Evolutionary conservation across 2,329 filamentous ascomycete genomes (phyloP), one percentile per base, ranked within the genome.

Genomic region (Trichoderma aggressivum): DNA sequence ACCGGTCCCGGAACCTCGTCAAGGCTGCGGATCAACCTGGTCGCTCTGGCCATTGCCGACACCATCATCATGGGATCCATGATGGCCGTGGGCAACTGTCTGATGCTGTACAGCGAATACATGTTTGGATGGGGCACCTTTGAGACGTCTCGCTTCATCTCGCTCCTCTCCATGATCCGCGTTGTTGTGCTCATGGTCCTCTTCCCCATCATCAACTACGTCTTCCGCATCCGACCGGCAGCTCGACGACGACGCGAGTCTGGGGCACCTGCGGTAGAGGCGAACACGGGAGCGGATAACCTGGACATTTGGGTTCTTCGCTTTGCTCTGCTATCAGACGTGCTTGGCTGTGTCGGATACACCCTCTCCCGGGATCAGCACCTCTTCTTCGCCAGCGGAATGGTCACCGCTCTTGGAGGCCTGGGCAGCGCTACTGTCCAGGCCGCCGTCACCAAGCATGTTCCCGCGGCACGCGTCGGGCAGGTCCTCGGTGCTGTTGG

Each of bases 401-500:
- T 93, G 58, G 76, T 94, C 21, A 91, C 93, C 1, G 87, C 93
- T 0, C 82, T 97, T 50, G 95, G 95, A 28, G 94, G 94, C 1
- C 90, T 98, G 59, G 94, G 92, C 0, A 91, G 91, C 43, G 94
- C 96, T 1, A 96, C 93, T 0, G 85, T 97, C 63, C 94, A 97
- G 77, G 91, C 92, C 1, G 88, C 92, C 0, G 84, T 98, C 64
- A 98, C 94, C 24, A 98, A 98, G 79, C 96, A 98, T 79, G 91
- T 98, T 0, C 93, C 94, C 0, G 86, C 90, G 0, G 92, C 96
- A 74, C 88, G 88, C 60, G 91, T 96, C 0, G 96, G 96, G 0
- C 90, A 96, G 79, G 84, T 98, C n/a, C 86, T 99, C 0, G 96
- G 96, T 26, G 94, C 94, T 1, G 91, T 91, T 18, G 96, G 95